phyloP scores from a whole-genome alignment of 2,329 filamentous ascomycete species.

The Aspergillus caelatus region DNA sequence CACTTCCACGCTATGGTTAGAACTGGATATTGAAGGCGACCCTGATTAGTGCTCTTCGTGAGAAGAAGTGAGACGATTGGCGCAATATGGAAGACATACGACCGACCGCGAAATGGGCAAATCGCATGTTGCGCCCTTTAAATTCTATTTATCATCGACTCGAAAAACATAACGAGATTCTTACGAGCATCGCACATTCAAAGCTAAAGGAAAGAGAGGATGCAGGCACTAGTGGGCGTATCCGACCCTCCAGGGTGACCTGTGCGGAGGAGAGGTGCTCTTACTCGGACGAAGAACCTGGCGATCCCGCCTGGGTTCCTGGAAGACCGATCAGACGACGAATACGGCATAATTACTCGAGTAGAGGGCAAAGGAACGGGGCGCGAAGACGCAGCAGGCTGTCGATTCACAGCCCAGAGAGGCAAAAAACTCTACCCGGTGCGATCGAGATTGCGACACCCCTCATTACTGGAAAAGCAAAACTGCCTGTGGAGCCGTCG shows the following conservation, averaged over 20 bases:
- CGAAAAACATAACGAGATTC: constrained; percentile 43
- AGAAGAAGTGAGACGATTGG: constrained; percentile 6
- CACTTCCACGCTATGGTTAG: neutral
- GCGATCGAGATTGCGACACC: constrained; percentile 47
- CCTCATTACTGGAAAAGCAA: constrained; percentile 41
- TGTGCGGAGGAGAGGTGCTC: constrained; percentile 19
- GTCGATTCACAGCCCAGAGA: constrained; percentile 40
- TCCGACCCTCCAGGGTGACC: constrained; percentile 10
- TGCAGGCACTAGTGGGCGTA: constrained; percentile 6
- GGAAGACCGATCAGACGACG: constrained; percentile 36
- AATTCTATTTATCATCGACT: constrained; percentile 43
- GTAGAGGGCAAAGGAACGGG: constrained; percentile 28
- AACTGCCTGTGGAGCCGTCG: constrained; percentile 20
- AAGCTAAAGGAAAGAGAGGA: constrained; percentile 20
- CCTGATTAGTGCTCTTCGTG: neutral
- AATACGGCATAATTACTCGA: constrained; percentile 42
- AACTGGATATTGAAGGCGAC: neutral
- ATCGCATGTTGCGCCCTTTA: constrained; percentile 47
- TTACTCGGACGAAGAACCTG: constrained; percentile 38
- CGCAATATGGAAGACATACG: constrained; percentile 40
- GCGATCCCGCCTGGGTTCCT: constrained; percentile 46
- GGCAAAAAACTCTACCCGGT: constrained; percentile 38
- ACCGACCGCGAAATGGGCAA: constrained; percentile 47
- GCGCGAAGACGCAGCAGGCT: constrained; percentile 31
- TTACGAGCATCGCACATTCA: constrained; percentile 30